A percentile compares a stretch with the other conserved stretches of the same genome.
These are phyloP conservation scores for Colletotrichum tanaceti DNA, from an alignment of 2,329 filamentous ascomycete species.

Conservation along the genomic window DNA sequence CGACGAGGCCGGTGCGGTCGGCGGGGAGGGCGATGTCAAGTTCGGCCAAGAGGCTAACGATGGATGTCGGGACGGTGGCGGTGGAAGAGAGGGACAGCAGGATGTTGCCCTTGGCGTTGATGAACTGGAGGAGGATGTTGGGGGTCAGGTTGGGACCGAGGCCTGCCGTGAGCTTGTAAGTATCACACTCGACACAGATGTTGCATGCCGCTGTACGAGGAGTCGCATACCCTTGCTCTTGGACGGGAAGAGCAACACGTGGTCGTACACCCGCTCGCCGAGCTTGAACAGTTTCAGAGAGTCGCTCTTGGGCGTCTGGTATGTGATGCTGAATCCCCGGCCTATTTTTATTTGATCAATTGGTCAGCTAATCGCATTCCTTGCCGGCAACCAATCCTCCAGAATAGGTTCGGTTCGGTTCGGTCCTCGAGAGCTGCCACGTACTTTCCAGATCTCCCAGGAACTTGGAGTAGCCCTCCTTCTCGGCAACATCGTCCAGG, in stretches of 20 bases:
- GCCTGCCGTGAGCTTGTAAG: slow-evolving; percentile 59
- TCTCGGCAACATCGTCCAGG: slow-evolving; percentile 83
- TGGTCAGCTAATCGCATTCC: slow-evolving; percentile 43
- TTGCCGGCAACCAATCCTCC: slow-evolving; percentile 8
- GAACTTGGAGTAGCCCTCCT: slow-evolving; percentile 85
- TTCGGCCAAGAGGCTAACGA: slow-evolving; percentile 85
- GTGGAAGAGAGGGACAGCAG: slow-evolving; percentile 84
- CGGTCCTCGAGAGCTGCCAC: slow-evolving; percentile 41
- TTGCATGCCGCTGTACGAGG: too few relatives aligned
- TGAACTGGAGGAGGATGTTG: slow-evolving; percentile 86
- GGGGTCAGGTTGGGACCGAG: slow-evolving; percentile 91
- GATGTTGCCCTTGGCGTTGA: slow-evolving; percentile 92
- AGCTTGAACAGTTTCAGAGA: slow-evolving; percentile 82
- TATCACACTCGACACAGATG: not conserved
- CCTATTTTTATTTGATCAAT: slow-evolving; percentile 69
- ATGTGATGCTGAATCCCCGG: slow-evolving; percentile 83
- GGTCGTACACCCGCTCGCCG: slow-evolving; percentile 90
- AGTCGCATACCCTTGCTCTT: slow-evolving; percentile 81
- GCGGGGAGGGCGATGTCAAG: slow-evolving; percentile 88
- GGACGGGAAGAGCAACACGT: slow-evolving; percentile 87
- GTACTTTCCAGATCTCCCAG: slow-evolving; percentile 77
- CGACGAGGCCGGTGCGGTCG: slow-evolving; percentile 85
- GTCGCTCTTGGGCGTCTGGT: slow-evolving; percentile 86
- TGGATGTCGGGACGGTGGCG: slow-evolving; percentile 74
- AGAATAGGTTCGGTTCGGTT: not conserved